phyloP scores from a whole-genome alignment of 73 alveolate species.

The Symbiodinium pilosum region DNA sequence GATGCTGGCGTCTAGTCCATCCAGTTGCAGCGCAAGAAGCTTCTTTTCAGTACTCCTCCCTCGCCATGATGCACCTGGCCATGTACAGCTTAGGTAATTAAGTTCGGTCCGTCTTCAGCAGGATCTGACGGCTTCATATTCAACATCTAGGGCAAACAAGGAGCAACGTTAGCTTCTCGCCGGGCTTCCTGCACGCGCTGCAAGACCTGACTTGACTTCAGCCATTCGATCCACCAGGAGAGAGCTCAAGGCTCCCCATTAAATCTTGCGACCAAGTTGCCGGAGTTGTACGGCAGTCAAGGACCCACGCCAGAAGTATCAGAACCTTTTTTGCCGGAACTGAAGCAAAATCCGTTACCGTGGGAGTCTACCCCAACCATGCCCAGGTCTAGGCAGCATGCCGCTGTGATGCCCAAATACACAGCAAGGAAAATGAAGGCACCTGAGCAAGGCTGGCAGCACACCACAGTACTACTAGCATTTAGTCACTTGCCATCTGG shows the following conservation, averaged over 20 bases:
- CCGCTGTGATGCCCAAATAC: not conserved
- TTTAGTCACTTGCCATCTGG: too few species aligned
- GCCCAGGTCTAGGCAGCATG: not conserved
- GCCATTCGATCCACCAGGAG: too few species aligned
- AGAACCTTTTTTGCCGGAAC: too few species aligned
- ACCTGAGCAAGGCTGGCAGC: not conserved
- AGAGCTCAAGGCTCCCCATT: too few species aligned
- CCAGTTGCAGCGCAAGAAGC: not conserved
- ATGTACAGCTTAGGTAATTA: too few species aligned
- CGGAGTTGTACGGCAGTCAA: not conserved
- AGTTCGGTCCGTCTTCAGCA: too few species aligned
- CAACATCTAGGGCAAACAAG: not conserved
- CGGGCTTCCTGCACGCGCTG: not conserved
- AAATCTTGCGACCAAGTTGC: too few species aligned
- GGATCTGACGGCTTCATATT: too few species aligned
- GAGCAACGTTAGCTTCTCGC: not conserved
- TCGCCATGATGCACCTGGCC: slow-evolving; percentile 14
- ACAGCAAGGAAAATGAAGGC: not conserved
- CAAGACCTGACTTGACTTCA: not conserved
- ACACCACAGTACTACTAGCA: too few species aligned
- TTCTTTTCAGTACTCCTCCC: slow-evolving; percentile 2
- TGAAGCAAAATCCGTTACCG: too few species aligned
- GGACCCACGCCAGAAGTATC: not conserved
- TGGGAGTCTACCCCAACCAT: too few species aligned
- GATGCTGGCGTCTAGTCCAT: too few species aligned